Evolutionary conservation across 768 basidiomycete genomes (phyloP).

Genomic region (Macrolepiota dolichaula): DNA sequence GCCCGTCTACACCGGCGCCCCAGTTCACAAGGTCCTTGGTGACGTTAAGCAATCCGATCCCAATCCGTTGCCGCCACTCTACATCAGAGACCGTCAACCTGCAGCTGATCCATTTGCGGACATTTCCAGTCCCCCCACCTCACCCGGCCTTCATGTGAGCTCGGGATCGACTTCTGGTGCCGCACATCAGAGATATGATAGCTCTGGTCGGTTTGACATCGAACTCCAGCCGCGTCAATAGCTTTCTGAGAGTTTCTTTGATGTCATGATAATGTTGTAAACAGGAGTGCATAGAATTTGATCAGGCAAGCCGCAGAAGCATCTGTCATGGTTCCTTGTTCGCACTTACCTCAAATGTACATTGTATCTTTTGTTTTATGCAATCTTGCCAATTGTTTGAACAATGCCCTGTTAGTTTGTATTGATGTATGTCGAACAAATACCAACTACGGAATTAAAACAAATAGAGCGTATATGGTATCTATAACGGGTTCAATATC

Average conservation of each 20-base stretch:
- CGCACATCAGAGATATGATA: not conserved
- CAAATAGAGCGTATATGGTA: not conserved
- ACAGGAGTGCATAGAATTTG: too few relatives aligned
- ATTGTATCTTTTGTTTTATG: too few relatives aligned
- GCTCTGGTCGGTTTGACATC: not conserved
- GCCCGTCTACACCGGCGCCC: not conserved
- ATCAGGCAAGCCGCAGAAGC: too few relatives aligned
- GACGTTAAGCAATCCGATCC: not conserved
- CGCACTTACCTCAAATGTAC: too few relatives aligned
- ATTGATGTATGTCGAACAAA: too few relatives aligned
- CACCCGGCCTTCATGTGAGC: not conserved
- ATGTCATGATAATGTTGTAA: not conserved
- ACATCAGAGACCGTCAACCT: conserved; percentile 13
- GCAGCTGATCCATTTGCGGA: conserved; percentile 7
- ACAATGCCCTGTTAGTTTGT: too few relatives aligned
- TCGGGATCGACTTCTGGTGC: not conserved
- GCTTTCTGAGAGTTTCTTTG: not conserved
- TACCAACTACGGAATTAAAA: not conserved
- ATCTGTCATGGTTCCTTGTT: too few relatives aligned
- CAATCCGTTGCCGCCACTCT: conserved; percentile 10
- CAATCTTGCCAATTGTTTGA: too few relatives aligned
- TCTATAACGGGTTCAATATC: not conserved
- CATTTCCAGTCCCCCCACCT: not conserved
- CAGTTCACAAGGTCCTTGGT: not conserved
- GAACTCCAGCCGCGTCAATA: not conserved